Evolutionary conservation across 495 filamentous ascomycete genomes (phyloP).

Genomic region (Xylaria sp.): DNA sequence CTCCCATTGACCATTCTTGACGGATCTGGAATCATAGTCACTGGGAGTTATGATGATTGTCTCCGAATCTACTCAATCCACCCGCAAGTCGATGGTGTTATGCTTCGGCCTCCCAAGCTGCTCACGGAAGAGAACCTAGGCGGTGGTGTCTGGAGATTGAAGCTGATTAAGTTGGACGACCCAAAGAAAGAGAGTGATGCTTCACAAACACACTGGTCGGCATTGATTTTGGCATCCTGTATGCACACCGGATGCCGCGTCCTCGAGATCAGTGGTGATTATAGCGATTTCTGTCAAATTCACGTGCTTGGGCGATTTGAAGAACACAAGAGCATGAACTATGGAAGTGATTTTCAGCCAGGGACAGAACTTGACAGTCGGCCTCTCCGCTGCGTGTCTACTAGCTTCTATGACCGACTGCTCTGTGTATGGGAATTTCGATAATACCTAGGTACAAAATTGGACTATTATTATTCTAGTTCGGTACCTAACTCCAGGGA

Average conservation of each 20-base stretch:
- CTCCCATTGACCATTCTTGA: conserved; percentile 49
- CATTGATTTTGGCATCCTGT: conserved; percentile 80
- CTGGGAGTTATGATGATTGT: conserved; percentile 91
- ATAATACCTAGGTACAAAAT: too few relatives aligned
- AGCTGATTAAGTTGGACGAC: conserved; percentile 63
- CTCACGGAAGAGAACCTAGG: conserved; percentile 72
- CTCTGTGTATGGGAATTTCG: conserved; percentile 77
- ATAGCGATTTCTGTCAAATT: conserved; percentile 62
- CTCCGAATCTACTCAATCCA: conserved; percentile 66
- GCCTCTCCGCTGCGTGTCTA: conserved; percentile 67
- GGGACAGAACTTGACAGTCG: conserved; percentile 31
- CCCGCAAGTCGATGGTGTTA: conserved; percentile 20
- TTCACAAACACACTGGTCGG: conserved; percentile 38
- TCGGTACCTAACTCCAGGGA: neutral
- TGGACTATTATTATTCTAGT: too few relatives aligned
- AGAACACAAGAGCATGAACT: conserved; percentile 95
- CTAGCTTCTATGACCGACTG: conserved; percentile 88
- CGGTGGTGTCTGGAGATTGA: conserved; percentile 92
- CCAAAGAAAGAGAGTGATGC: conserved; percentile 17
- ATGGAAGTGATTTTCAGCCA: conserved; percentile 79
- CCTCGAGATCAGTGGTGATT: conserved; percentile 57
- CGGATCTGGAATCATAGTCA: conserved; percentile 67
- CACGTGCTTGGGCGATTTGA: conserved; percentile 69
- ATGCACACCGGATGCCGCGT: conserved; percentile 88
- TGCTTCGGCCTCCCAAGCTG: conserved; percentile 50